Percentiles rank a stretch among this genome's conserved stretches.
Evolutionary conservation across 129 eudicot genomes (phyloP).

Genomic region (Solidago caesia): DNA sequence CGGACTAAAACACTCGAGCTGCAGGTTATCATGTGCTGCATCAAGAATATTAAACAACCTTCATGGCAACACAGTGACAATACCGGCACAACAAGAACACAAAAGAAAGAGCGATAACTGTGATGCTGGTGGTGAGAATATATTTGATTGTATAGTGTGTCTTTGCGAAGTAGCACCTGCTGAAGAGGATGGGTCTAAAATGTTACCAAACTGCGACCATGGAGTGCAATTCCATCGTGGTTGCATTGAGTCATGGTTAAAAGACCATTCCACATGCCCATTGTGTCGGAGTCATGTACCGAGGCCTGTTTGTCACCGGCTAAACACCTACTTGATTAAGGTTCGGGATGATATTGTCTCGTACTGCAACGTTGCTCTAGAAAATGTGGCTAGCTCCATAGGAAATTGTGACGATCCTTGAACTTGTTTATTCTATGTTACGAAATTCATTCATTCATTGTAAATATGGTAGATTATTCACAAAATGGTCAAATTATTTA

Average conservation of each 20-base stretch:
- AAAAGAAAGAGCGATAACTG: not conserved
- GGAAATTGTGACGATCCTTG: not conserved
- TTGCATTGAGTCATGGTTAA: conserved; percentile 22
- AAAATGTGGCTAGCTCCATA: conserved; percentile 2
- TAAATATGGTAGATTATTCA: too few relatives aligned
- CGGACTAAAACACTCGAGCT: too few relatives aligned
- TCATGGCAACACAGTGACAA: not conserved
- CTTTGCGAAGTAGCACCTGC: conserved; percentile 19
- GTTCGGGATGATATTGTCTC: not conserved
- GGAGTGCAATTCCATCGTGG: conserved; percentile 10
- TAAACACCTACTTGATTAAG: not conserved
- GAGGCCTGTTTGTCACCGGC: not conserved
- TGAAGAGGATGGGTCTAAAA: not conserved
- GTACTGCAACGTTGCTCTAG: not conserved
- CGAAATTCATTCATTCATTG: too few relatives aligned
- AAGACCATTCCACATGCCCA: conserved; percentile 16
- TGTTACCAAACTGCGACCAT: conserved; percentile 4
- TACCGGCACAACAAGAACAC: not conserved
- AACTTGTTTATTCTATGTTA: too few relatives aligned
- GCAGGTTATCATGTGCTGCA: too few relatives aligned
- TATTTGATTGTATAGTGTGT: conserved; percentile 15
- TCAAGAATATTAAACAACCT: not conserved
- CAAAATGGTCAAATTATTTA: too few relatives aligned
- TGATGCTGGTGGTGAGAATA: too few relatives aligned
- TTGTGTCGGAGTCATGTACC: conserved; percentile 9